Base-by-base conservation (phyloP, 768 basidiomycete genomes). In the Tulasnella sp. region DNA sequence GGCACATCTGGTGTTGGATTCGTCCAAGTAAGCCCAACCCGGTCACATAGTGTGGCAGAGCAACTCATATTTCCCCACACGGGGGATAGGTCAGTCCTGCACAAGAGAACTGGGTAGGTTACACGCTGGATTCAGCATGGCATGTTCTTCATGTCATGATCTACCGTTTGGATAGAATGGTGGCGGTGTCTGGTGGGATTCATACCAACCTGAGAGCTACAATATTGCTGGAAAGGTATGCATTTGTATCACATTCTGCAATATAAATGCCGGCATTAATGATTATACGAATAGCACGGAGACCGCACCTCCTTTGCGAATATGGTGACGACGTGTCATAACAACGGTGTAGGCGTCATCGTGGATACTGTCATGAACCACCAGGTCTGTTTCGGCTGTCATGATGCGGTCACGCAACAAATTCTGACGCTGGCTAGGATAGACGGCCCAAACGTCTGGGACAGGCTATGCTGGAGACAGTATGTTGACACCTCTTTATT, bases 41-140 rank as follows among this genome's bases (percentile, higher is more conserved):
- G n/a, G 15, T 21, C 4, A 13, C 21, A 23, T 10, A n/a, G n/a
- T 11, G 19, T 53, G 19, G n/a, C 21, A 8, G 23, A 17, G 17
- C 34, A 38, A 3, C 38, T n/a, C 4, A 27, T 21, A 19, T 38
- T 27, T 83, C 3, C 10, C 71, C 2, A 76, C 84, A 65, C 86
- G 84, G 85, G 85, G 84, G 83, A 85, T 84, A 0, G 84, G 85
- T 66, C 85, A 86, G 65, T 84, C 78, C 61, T 78, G 34, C 34
- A 7, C 34, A 7, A 38, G 34, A 38, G 34, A 38, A 38, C 7
- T 38, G 34, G 34, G 34, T 24, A 26, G 23, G 23, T 53, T 27
- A 38, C 34, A 7, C 5, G 34, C 34, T 38, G 34, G 21, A 27
- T 49, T 34, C 30, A 49, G 19, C 34, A 27, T 11, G 26, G 24